Percentiles rank a stretch among this genome's conserved stretches.
phyloP scores from a whole-genome alignment of 441 rosid species.

The Euphorbia corollata region DNA sequence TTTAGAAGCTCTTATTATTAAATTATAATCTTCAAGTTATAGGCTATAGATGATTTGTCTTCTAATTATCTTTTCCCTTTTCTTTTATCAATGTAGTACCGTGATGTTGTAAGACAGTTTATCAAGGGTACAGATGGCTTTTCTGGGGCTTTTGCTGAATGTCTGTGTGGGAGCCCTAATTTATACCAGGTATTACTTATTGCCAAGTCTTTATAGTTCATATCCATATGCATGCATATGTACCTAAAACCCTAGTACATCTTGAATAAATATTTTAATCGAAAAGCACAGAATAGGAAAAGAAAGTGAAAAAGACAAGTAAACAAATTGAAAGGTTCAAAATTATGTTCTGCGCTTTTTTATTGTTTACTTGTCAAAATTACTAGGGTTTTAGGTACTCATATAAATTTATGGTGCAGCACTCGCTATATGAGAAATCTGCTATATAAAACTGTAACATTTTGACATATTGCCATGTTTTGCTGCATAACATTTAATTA shows the following conservation, averaged over 20 bases:
- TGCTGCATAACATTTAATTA: background rate
- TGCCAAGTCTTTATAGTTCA: background rate
- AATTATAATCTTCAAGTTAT: background rate
- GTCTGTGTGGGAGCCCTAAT: slow-evolving; percentile 88
- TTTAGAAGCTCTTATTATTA: too few species aligned
- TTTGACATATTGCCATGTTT: background rate
- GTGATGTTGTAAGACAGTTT: slow-evolving; percentile 79
- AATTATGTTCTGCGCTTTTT: too few species aligned
- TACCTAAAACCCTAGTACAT: too few species aligned
- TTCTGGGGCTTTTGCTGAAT: slow-evolving; percentile 91
- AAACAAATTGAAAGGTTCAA: too few species aligned
- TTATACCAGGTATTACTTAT: slow-evolving; percentile 61
- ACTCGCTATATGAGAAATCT: background rate
- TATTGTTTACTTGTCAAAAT: background rate
- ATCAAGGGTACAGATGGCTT: slow-evolving; percentile 88
- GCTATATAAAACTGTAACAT: background rate
- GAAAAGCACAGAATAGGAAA: too few species aligned
- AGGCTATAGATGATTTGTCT: slow-evolving; percentile 18
- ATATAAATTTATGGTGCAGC: background rate
- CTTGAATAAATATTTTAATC: too few species aligned
- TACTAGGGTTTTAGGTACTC: background rate
- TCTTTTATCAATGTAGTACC: slow-evolving; percentile 49
- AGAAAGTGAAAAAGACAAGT: too few species aligned
- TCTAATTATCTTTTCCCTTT: background rate
- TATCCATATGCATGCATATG: too few species aligned